A percentile compares a stretch with the other conserved stretches of the same genome.
Evolutionary conservation across 768 basidiomycete species (phyloP).

Genomic region (Rickenella mellea): DNA sequence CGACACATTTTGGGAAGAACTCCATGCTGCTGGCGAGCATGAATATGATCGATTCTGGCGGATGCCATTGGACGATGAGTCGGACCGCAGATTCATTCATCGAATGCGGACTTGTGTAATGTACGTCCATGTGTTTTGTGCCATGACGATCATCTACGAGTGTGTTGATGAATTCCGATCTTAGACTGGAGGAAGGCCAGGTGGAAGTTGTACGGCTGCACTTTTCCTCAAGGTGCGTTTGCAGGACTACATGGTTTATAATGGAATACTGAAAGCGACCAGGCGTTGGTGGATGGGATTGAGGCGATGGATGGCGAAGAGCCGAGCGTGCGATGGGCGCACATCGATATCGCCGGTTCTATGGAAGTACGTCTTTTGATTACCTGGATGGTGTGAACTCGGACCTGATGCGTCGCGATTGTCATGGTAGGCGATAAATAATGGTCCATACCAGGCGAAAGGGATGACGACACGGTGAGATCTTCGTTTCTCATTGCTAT

Average conservation of each 20-base stretch:
- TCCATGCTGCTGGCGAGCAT: conserved; percentile 57
- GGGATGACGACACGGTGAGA: conserved; percentile 75
- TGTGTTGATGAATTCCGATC: background rate
- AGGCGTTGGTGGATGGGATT: conserved; percentile 69
- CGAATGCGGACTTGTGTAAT: conserved; percentile 78
- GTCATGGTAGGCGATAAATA: conserved; percentile 33
- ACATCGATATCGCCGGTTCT: conserved; percentile 72
- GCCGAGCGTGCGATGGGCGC: conserved; percentile 72
- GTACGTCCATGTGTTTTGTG: conserved; percentile 25
- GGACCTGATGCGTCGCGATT: background rate
- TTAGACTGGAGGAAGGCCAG: conserved; percentile 62
- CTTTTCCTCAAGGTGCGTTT: conserved; percentile 85
- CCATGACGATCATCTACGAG: background rate
- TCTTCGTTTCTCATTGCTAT: background rate
- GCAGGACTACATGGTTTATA: too few species aligned
- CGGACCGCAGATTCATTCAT: conserved; percentile 62
- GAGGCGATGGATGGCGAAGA: conserved; percentile 49
- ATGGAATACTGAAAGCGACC: too few species aligned
- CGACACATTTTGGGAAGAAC: conserved; percentile 61
- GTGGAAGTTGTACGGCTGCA: conserved; percentile 72
- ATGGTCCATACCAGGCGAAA: conserved; percentile 54
- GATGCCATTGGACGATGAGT: conserved; percentile 81
- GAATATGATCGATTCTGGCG: conserved; percentile 86
- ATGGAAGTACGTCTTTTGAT: conserved; percentile 70
- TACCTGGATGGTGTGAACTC: too few species aligned